Evolutionary conservation across 257 asterid genomes (phyloP).

Genomic region (Petunia axillaris): DNA sequence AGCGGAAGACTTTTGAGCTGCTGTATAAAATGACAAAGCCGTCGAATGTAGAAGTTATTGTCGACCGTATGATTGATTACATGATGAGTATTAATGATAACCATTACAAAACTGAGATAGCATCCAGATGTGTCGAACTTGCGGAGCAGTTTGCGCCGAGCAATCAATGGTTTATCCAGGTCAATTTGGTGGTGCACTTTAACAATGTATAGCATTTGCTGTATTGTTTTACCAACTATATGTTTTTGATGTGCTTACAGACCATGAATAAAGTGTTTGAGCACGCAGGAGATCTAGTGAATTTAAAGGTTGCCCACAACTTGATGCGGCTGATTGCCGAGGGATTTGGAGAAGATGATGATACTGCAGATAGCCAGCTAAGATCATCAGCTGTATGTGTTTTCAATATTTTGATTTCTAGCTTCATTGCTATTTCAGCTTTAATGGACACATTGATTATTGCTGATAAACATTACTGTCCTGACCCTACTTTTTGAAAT

Average conservation of each 20-base stretch:
- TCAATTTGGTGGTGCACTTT: slow-evolving; percentile 33
- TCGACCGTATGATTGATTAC: slow-evolving; percentile 92
- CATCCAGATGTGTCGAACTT: slow-evolving; percentile 98
- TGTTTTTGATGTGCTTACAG: slow-evolving; percentile 45
- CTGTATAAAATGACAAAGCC: slow-evolving; percentile 98
- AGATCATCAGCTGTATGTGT: slow-evolving; percentile 96
- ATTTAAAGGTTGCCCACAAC: slow-evolving; percentile 90
- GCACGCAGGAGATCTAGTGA: slow-evolving; percentile 96
- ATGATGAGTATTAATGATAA: slow-evolving; percentile 88
- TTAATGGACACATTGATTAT: background rate
- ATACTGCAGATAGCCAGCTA: slow-evolving; percentile 82
- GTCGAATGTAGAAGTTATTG: slow-evolving; percentile 98
- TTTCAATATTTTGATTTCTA: slow-evolving; percentile 33
- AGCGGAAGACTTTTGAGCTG: slow-evolving; percentile 95
- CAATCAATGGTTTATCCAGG: slow-evolving; percentile 99
- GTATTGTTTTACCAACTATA: background rate
- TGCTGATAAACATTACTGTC: background rate
- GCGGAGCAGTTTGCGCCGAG: slow-evolving; percentile 99
- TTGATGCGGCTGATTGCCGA: slow-evolving; percentile 96
- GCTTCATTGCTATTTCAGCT: background rate
- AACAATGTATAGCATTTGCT: background rate
- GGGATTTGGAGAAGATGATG: slow-evolving; percentile 95
- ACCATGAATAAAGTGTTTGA: slow-evolving; percentile 98
- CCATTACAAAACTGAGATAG: slow-evolving; percentile 97
- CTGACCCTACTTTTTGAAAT: slow-evolving; percentile 1